phyloP scores from a whole-genome alignment of 768 basidiomycete genomes.

The Tylopilus balloui region DNA sequence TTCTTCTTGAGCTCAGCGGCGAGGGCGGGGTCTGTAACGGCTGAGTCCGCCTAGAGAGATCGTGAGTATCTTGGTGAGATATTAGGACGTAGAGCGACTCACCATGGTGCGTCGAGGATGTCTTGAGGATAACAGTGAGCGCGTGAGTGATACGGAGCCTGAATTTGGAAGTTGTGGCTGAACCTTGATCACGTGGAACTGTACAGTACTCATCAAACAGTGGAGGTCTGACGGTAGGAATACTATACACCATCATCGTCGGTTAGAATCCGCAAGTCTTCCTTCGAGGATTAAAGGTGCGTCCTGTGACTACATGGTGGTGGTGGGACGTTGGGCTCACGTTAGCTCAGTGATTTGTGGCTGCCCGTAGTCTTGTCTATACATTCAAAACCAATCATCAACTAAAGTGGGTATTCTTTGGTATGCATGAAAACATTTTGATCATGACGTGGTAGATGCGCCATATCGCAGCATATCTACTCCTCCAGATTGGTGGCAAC shows the following conservation, averaged over 20 bases:
- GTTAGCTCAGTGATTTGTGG: constrained; percentile 78
- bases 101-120: constrained; percentile 33
- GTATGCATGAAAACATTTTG: not conserved
- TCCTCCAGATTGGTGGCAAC: constrained; percentile 94
- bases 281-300: constrained; percentile 82
- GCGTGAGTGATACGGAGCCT: constrained; percentile 19
- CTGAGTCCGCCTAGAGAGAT: constrained; percentile 62
- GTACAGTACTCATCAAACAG: constrained; percentile 44
- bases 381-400: constrained; percentile 28
- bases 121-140: constrained; percentile 24
- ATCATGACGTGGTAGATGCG: constrained; percentile 58
- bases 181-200: constrained; percentile 48
- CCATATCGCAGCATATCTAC: constrained; percentile 93
- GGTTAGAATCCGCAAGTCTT: constrained; percentile 95
- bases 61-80: not conserved
- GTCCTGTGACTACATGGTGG: not conserved
- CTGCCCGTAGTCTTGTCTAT: constrained; percentile 54
- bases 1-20: constrained; percentile 99
- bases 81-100: not conserved
- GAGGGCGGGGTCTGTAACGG: constrained; percentile 84
- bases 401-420: constrained; percentile 40
- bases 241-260: constrained; percentile 39
- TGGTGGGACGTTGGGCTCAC: constrained; percentile 4
- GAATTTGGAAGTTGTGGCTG: constrained; percentile 41
- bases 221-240: not conserved